phyloP scores from a whole-genome alignment of 805 yeast genomes.

The Jamesozyma rosinii region DNA sequence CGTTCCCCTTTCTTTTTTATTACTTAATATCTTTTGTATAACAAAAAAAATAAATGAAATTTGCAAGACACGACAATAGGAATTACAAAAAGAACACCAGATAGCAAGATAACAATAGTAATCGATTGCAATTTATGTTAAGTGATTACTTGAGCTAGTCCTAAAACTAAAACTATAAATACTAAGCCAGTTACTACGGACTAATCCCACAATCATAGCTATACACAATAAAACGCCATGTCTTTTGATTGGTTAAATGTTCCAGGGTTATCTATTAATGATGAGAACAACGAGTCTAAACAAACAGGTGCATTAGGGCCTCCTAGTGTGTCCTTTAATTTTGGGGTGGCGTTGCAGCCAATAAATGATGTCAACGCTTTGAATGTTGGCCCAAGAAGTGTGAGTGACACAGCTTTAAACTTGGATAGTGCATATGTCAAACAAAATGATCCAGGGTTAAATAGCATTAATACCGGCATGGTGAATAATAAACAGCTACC shows the following conservation, averaged over 20 bases:
- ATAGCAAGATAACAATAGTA: background rate
- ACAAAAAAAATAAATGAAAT: background rate
- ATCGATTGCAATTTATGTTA: no score
- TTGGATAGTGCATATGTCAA: background rate
- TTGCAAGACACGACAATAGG: background rate
- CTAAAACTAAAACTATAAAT: background rate
- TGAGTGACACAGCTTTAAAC: slow-evolving; percentile 5
- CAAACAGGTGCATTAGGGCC: slow-evolving; percentile 20
- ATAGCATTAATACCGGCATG: background rate
- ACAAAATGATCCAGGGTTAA: background rate
- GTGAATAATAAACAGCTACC: background rate
- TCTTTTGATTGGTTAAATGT: slow-evolving; percentile 47
- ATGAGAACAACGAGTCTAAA: slow-evolving; percentile 7
- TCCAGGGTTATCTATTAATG: slow-evolving; percentile 30
- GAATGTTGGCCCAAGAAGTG: slow-evolving; percentile 2
- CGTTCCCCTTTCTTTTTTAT: background rate
- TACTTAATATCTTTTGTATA: background rate
- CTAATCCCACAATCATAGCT: background rate
- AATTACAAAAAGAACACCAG: background rate
- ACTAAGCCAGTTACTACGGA: background rate
- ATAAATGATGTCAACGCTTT: background rate
- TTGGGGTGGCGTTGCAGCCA: slow-evolving; percentile 6
- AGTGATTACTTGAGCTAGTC: background rate
- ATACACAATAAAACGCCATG: slow-evolving; percentile 18
- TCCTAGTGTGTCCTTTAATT: slow-evolving; percentile 46